phyloP scores from a whole-genome alignment of 768 basidiomycete genomes.

The Lentinula guzmanii region DNA sequence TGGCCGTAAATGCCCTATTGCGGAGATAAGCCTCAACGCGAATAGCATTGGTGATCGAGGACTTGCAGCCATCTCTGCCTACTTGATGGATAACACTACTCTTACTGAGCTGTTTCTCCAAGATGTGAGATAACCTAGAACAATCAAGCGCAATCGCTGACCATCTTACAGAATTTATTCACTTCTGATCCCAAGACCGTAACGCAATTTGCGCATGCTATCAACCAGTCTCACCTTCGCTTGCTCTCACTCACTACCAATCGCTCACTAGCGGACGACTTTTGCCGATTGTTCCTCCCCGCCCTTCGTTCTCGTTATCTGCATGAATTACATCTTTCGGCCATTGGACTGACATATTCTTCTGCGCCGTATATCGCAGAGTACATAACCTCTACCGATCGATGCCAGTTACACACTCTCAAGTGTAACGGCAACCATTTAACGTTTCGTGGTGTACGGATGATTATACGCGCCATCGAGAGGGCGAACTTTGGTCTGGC shows the following conservation, averaged over 20 bases:
- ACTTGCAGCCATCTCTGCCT: slow-evolving; percentile 45
- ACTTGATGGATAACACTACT: slow-evolving; percentile 38
- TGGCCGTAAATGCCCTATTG: slow-evolving; percentile 39
- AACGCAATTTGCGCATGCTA: slow-evolving; percentile 34
- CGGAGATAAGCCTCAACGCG: slow-evolving; percentile 52
- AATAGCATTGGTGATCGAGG: slow-evolving; percentile 52
- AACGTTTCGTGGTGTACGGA: slow-evolving; percentile 35
- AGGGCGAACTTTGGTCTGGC: slow-evolving; percentile 40
- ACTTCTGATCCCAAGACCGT: slow-evolving; percentile 29
- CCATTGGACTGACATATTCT: slow-evolving; percentile 36
- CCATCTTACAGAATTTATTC: slow-evolving; percentile 34
- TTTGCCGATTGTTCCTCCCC: slow-evolving; percentile 45
- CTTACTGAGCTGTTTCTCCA: slow-evolving; percentile 50
- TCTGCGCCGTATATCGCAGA: slow-evolving; percentile 35
- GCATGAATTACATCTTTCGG: slow-evolving; percentile 50
- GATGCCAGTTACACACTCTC: slow-evolving; percentile 42
- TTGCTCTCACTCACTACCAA: slow-evolving; percentile 48
- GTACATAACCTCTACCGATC: slow-evolving; percentile 42
- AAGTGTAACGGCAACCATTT: slow-evolving; percentile 53
- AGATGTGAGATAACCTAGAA: slow-evolving; percentile 35
- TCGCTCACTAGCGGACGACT: slow-evolving; percentile 41
- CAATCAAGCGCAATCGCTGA: slow-evolving; percentile 3
- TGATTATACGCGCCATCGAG: slow-evolving; percentile 40
- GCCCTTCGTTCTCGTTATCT: slow-evolving; percentile 41
- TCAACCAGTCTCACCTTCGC: slow-evolving; percentile 51